Conservation (phyloP, 257 asterid species). For the Jaltomata sinuosa region DNA sequence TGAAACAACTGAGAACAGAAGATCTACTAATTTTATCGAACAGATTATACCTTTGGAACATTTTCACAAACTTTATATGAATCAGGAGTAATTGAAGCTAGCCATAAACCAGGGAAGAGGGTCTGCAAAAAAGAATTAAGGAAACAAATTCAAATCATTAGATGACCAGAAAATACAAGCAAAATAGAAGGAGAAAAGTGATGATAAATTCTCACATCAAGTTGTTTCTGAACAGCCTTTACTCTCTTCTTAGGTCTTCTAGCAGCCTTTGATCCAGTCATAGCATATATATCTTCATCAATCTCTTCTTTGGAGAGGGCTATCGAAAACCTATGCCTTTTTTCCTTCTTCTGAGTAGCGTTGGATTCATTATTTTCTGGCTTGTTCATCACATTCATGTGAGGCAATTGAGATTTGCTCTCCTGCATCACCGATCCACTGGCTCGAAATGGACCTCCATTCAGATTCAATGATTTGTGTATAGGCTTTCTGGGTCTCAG, state of each 20-base stretch:
- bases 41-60: slow-evolving; percentile 39
- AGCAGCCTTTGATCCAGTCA: slow-evolving; percentile 46
- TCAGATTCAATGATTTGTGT: slow-evolving; percentile 13
- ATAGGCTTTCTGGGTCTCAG: slow-evolving; percentile 44
- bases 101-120: slow-evolving; percentile 53
- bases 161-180: not conserved
- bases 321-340: slow-evolving; percentile 19
- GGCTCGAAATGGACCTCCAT: not conserved
- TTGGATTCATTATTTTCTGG: slow-evolving; percentile 15
- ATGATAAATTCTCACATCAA: slow-evolving; percentile 39
- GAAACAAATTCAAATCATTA: not conserved
- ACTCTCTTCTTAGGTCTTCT: slow-evolving; percentile 62
- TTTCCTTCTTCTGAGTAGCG: slow-evolving; percentile 24
- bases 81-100: slow-evolving; percentile 42
- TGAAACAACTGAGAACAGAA: not conserved
- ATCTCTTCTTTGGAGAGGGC: slow-evolving; percentile 43
- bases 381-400: slow-evolving; percentile 25
- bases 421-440: slow-evolving; percentile 3
- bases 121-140: slow-evolving; percentile 21
- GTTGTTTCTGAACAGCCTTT: slow-evolving; percentile 31
- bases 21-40: not conserved
- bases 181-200: not conserved
- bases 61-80: slow-evolving; percentile 41
- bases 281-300: slow-evolving; percentile 44
- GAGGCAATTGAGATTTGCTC: slow-evolving; percentile 32